Percentiles rank a stretch among this genome's conserved stretches.
phyloP scores from a whole-genome alignment of 2,329 filamentous ascomycete species.

The Calonectria fujianensis region DNA sequence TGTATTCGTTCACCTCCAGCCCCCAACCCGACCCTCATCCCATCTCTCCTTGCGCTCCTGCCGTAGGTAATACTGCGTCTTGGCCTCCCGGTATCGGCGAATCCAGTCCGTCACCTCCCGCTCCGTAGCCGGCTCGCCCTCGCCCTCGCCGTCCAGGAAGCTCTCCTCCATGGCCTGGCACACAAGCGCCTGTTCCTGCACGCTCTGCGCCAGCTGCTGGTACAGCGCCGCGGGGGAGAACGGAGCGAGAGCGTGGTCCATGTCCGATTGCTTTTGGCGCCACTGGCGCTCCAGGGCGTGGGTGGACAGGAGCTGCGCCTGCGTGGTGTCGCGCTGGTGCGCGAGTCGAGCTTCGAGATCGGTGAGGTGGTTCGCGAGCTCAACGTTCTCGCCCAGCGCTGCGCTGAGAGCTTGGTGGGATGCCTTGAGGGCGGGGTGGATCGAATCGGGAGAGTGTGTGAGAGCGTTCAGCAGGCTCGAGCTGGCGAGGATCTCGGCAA shows the following conservation, averaged over 20 bases:
- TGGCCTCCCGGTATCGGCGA: constrained; percentile 85
- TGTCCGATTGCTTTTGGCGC: constrained; percentile 90
- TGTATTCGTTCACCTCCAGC: constrained; percentile 81
- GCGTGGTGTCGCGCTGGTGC: constrained; percentile 81
- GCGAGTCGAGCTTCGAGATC: constrained; percentile 75
- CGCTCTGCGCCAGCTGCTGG: constrained; percentile 83
- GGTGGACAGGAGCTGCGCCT: constrained; percentile 87
- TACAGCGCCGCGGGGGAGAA: constrained; percentile 93
- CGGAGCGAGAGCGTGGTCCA: constrained; percentile 88
- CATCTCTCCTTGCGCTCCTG: constrained; percentile 93
- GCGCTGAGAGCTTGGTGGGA: constrained; percentile 79
- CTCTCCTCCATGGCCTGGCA: constrained; percentile 93
- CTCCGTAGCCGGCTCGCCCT: constrained; percentile 75
- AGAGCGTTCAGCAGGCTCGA: constrained; percentile 84
- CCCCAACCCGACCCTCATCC: constrained; percentile 96
- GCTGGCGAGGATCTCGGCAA: constrained; percentile 80
- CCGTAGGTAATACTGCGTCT: constrained; percentile 85
- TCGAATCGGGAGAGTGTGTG: constrained; percentile 78
- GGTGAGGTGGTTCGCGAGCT: constrained; percentile 78
- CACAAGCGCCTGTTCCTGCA: constrained; percentile 88
- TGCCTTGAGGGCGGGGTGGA: constrained; percentile 82
- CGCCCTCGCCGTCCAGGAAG: constrained; percentile 80
- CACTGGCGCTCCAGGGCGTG: constrained; percentile 95
- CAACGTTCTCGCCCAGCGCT: constrained; percentile 82
- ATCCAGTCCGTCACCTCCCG: constrained; percentile 92